Percentiles rank a stretch among this genome's conserved stretches.
phyloP scores from a whole-genome alignment of 2,329 filamentous ascomycete species.

The Xylariaceae sp. region DNA sequence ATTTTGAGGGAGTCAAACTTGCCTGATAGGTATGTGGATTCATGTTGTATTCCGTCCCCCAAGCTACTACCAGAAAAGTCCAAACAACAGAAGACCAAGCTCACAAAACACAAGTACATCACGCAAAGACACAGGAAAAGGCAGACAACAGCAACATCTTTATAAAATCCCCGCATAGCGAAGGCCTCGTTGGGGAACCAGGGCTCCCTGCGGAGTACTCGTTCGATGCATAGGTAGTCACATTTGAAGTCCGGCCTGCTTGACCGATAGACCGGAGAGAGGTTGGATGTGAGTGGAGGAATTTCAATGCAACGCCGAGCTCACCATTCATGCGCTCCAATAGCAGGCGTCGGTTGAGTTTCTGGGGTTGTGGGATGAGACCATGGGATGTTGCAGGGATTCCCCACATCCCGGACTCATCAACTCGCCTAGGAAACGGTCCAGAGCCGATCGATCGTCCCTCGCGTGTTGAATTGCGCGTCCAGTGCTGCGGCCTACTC shows the following conservation, averaged over 20 bases:
- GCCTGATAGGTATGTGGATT: slow-evolving; percentile 31
- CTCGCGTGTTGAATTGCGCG: not conserved
- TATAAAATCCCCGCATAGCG: slow-evolving; percentile 4
- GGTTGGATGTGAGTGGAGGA: slow-evolving; percentile 21
- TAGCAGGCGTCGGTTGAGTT: slow-evolving; percentile 4
- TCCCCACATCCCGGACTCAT: not conserved
- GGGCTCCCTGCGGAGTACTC: slow-evolving; percentile 5
- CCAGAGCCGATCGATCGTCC: not conserved
- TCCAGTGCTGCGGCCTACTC: no score
- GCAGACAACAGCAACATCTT: not conserved
- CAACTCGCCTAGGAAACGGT: not conserved
- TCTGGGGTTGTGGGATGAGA: slow-evolving; percentile 17
- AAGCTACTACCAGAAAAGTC: not conserved
- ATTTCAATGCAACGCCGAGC: slow-evolving; percentile 8
- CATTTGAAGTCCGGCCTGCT: not conserved
- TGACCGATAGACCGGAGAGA: not conserved
- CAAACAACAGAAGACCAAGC: not conserved
- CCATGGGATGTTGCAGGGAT: slow-evolving; percentile 13
- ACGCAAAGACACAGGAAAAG: not conserved
- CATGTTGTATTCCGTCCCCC: slow-evolving; percentile 16
- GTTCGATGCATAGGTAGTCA: slow-evolving; percentile 3
- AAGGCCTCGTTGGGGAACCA: slow-evolving; percentile 4
- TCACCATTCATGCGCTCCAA: slow-evolving; percentile 21
- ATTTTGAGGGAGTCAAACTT: slow-evolving; percentile 2
- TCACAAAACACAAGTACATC: not conserved